These are phyloP conservation scores for Rhizopogon vesiculosus DNA, from an alignment of 768 basidiomycete genomes.

Conservation along the genomic window DNA sequence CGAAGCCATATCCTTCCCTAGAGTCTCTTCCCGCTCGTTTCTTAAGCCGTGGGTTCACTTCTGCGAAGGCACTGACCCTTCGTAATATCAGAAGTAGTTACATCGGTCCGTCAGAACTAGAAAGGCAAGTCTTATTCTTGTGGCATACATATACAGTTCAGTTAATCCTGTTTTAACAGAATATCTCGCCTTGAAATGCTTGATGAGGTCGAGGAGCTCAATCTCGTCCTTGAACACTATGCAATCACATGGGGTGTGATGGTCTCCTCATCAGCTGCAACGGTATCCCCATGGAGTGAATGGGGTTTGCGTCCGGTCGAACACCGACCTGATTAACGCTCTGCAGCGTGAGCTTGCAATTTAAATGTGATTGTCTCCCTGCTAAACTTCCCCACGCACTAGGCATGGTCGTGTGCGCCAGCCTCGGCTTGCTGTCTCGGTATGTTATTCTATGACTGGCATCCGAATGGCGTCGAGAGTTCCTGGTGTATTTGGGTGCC, in stretches of 20 bases:
- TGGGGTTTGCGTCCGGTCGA: neutral
- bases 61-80: constrained; percentile 56
- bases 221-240: constrained; percentile 86
- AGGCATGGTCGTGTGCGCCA: too few species aligned
- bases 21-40: constrained; percentile 58
- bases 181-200: constrained; percentile 80
- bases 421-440: too few species aligned
- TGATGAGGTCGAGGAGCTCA: constrained; percentile 93
- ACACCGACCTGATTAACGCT: neutral
- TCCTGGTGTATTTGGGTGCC: too few species aligned
- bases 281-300: neutral
- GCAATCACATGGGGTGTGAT: constrained; percentile 67
- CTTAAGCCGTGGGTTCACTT: constrained; percentile 47
- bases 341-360: neutral
- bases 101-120: constrained; percentile 44
- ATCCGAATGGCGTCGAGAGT: too few species aligned
- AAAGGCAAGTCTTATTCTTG: constrained; percentile 41
- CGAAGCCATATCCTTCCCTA: constrained; percentile 53
- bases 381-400: too few species aligned
- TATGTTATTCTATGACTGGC: too few species aligned
- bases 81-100: constrained; percentile 59
- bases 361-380: too few species aligned
- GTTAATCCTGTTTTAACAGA: constrained; percentile 32
- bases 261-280: neutral
- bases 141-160: neutral